Conservation (phyloP, 257 asterid genomes). For the Capsicum pubescens region DNA sequence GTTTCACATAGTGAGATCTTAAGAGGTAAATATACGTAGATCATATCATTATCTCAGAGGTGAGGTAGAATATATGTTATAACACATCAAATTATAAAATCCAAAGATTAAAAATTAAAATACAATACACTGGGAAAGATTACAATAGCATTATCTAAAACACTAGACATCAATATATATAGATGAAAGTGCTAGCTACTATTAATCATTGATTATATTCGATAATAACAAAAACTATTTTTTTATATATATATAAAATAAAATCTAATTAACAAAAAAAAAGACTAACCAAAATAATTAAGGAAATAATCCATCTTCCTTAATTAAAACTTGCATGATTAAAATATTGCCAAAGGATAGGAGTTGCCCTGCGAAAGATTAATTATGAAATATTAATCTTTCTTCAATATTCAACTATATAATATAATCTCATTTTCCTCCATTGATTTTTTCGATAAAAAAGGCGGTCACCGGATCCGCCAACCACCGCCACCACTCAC, state of each 20-base stretch:
- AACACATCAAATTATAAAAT: too few relatives aligned
- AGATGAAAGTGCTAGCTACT: background rate
- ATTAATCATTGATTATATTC: background rate
- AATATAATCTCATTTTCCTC: background rate
- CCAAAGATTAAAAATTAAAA: too few relatives aligned
- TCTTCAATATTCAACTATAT: constrained; percentile 10
- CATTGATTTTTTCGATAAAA: background rate
- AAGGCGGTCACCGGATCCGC: background rate
- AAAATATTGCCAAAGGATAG: constrained; percentile 56
- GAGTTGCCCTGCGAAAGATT: constrained; percentile 55
- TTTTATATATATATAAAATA: too few relatives aligned
- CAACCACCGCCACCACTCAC: constrained; percentile 6
- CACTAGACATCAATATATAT: background rate
- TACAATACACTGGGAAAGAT: too few relatives aligned
- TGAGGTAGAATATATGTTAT: too few relatives aligned
- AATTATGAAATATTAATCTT: constrained; percentile 7
- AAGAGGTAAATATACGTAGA: too few relatives aligned
- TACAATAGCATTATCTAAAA: too few relatives aligned
- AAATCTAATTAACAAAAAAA: background rate
- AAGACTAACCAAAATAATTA: constrained; percentile 5
- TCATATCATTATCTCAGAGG: too few relatives aligned
- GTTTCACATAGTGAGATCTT: too few relatives aligned
- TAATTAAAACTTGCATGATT: background rate
- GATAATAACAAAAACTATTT: background rate
- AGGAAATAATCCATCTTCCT: constrained; percentile 19